phyloP scores from a whole-genome alignment of 345 rosid species.

The Eucalyptus erythrocorys region DNA sequence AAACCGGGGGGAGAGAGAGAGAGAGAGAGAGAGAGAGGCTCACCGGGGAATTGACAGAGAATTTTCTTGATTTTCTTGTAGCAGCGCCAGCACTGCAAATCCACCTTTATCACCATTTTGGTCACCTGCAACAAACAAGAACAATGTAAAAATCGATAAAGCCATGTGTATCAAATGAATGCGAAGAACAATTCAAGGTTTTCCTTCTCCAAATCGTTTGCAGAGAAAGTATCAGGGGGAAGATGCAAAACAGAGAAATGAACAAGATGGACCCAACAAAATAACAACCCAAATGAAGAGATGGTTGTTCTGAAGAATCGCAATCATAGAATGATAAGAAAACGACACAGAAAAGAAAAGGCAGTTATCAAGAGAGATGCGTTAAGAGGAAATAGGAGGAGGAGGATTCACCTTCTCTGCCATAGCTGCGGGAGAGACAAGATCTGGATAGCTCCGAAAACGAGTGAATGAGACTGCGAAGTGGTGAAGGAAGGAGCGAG shows the following conservation, averaged over 20 bases:
- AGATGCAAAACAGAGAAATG: not conserved
- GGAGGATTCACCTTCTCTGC: slow-evolving; percentile 5
- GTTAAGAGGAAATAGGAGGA: not conserved
- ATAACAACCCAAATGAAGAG: not conserved
- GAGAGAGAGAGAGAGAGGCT: slow-evolving; percentile 8
- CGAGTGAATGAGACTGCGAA: not conserved
- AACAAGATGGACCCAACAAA: not conserved
- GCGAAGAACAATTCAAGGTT: not conserved
- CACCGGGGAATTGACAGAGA: slow-evolving; percentile 64
- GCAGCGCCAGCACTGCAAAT: slow-evolving; percentile 57
- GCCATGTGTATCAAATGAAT: not conserved
- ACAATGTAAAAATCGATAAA: not conserved
- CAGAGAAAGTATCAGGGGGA: not conserved
- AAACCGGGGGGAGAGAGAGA: not conserved
- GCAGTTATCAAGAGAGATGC: not conserved
- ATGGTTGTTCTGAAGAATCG: not conserved
- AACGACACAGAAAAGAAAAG: not conserved
- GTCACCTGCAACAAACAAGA: not conserved
- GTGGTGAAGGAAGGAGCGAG: not conserved
- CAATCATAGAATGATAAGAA: not conserved
- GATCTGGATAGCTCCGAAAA: not conserved
- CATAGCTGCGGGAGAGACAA: not conserved
- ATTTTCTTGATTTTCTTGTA: slow-evolving; percentile 64
- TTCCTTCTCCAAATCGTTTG: not conserved
- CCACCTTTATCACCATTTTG: not conserved